These are phyloP conservation scores for Triticum turgidum DNA, from an alignment of 176 grass and related monocot species.

Conservation along the genomic window DNA sequence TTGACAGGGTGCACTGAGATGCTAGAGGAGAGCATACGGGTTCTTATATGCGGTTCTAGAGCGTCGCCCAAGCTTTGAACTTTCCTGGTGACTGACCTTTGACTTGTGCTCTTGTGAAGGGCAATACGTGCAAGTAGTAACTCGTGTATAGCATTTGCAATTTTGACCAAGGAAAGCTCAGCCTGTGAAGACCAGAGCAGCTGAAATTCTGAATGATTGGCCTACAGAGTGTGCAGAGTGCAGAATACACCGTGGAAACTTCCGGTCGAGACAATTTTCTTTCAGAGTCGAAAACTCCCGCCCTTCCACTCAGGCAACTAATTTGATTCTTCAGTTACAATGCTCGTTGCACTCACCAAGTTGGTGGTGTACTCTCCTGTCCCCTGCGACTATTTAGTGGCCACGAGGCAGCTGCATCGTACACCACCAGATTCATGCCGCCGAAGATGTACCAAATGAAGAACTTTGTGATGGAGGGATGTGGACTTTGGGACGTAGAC, in stretches of 20 bases:
- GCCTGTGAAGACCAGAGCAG: too few species aligned
- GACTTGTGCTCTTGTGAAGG: not conserved
- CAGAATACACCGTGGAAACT: too few species aligned
- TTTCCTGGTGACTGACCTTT: constrained; percentile 1
- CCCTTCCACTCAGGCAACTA: not conserved
- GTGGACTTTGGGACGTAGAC: not conserved
- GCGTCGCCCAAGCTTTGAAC: not conserved
- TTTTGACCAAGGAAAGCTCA: not conserved
- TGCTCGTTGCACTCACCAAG: too few species aligned
- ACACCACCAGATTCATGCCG: too few species aligned
- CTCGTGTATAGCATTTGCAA: not conserved
- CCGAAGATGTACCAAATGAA: not conserved
- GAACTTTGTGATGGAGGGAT: not conserved
- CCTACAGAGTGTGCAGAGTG: too few species aligned
- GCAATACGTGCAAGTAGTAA: not conserved
- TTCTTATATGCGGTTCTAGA: too few species aligned
- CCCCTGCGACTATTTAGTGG: too few species aligned
- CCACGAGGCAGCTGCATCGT: too few species aligned
- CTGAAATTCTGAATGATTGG: too few species aligned
- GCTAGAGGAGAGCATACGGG: too few species aligned
- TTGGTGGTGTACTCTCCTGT: too few species aligned
- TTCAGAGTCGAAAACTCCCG: not conserved
- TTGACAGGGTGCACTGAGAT: too few species aligned
- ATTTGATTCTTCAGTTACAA: not conserved
- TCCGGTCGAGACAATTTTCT: not conserved